Evolutionary conservation across 768 basidiomycete species (phyloP), one percentile per base, ranked within the genome.

Genomic region (Leucocoprinus leucothites): DNA sequence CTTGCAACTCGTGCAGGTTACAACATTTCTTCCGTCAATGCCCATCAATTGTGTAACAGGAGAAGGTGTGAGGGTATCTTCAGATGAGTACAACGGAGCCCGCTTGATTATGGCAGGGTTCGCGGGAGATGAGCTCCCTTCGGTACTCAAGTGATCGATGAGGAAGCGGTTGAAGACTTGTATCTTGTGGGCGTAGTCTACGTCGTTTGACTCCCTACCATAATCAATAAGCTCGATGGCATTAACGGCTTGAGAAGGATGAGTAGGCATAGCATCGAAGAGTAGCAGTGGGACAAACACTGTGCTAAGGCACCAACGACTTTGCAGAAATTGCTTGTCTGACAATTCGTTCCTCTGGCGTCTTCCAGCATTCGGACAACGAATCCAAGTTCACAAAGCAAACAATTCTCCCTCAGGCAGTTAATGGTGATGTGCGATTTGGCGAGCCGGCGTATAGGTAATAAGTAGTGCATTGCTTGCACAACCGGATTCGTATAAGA

Each of bases 291-390:
- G 24, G 14, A 50, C 63, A 4, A 53, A 94, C 94, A 84, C 71
- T 94, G 92, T 5, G 92, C 89, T 28, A 94, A 80, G 2, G 91
- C 86, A 16, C 91, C 87, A 43, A 98, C 90, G 2, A 94, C 89
- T 69, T 93, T 89, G 68, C 94, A 98, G 63, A 98, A 99, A 68
- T 99, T 99, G 68, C 89, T 94, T 4, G 94, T 85, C 68, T 98
- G 96, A 64, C 96, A 98, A 62, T 99, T 98, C 18, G 81, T 91
- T 0, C 97, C 97, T 36, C 77, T 79, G 0, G 97, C 96, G 64
- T 98, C 95, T 69, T 96, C 93, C 34, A 99, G 77, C 96, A 98
- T 99, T 26, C 93, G 82, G 56, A 87, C 87, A 22, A 96, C 82
- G 64, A 98, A 98, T 1, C 96, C 97, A 24, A 96, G 77, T 69